A percentile compares a stretch with the other conserved stretches of the same genome.
Conservation (phyloP, 2,329 filamentous ascomycete genomes). For the Aspergillus calidoustus region DNA sequence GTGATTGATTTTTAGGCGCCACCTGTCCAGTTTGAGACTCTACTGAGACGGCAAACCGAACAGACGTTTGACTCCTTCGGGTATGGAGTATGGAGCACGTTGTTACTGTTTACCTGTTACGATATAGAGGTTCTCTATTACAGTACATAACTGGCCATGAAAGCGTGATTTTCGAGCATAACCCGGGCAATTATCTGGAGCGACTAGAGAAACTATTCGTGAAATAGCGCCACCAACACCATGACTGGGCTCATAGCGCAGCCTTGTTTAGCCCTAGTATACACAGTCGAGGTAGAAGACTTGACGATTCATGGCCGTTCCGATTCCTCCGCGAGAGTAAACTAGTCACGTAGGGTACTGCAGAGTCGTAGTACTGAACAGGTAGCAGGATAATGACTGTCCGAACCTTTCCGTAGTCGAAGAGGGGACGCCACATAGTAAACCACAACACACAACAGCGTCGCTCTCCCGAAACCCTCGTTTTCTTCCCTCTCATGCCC, state of each 20-base stretch:
- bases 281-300: not conserved
- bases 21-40: not conserved
- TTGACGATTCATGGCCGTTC: not conserved
- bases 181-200: not conserved
- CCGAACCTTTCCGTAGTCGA: not conserved
- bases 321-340: not conserved
- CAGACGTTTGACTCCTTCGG: slow-evolving; percentile 1
- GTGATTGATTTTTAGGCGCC: not conserved
- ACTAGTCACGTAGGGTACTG: not conserved
- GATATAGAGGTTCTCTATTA: not conserved
- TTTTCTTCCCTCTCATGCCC: not conserved
- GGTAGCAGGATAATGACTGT: not conserved
- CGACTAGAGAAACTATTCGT: not conserved
- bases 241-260: not conserved
- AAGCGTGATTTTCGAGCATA: not conserved
- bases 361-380: not conserved
- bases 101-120: slow-evolving; percentile 8
- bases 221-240: not conserved
- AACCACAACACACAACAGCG: not conserved
- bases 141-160: not conserved
- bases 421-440: not conserved
- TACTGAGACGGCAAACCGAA: slow-evolving; percentile 2
- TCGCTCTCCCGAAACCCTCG: not conserved
- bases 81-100: not conserved
- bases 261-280: not conserved